phyloP scores from a whole-genome alignment of 2,329 filamentous ascomycete genomes.

The Raffaelea deltoideospora region DNA sequence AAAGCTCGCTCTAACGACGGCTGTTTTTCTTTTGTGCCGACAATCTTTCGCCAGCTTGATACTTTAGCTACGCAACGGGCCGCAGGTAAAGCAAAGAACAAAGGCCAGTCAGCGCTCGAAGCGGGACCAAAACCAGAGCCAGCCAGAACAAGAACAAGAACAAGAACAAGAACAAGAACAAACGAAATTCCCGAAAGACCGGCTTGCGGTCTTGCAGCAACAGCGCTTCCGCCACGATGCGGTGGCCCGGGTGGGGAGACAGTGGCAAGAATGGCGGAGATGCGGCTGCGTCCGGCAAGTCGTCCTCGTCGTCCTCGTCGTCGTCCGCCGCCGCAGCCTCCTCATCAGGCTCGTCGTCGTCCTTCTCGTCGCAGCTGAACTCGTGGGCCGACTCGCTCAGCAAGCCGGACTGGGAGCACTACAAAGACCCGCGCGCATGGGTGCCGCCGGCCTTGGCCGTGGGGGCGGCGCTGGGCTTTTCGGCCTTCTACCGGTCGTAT shows the following conservation, averaged over 20 bases:
- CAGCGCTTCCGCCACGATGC: conserved; percentile 4
- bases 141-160: no score
- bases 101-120: not conserved
- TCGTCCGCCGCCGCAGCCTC: not conserved
- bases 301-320: not conserved
- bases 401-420: conserved; percentile 36
- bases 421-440: conserved; percentile 37
- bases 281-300: not conserved
- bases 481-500: conserved; percentile 57
- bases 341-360: not conserved
- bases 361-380: not conserved
- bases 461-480: conserved; percentile 33
- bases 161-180: no score
- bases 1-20: not conserved
- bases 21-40: not conserved
- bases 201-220: not conserved
- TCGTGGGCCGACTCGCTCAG: conserved; percentile 28
- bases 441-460: conserved; percentile 39
- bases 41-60: no score
- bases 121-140: no score
- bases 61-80: not conserved
- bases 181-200: not conserved
- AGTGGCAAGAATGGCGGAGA: conserved; percentile 2
- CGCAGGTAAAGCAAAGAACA: not conserved
- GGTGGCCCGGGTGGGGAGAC: conserved; percentile 6